phyloP scores from a whole-genome alignment of 352 stramenopile genomes.

The Thalassiosira gravida region DNA sequence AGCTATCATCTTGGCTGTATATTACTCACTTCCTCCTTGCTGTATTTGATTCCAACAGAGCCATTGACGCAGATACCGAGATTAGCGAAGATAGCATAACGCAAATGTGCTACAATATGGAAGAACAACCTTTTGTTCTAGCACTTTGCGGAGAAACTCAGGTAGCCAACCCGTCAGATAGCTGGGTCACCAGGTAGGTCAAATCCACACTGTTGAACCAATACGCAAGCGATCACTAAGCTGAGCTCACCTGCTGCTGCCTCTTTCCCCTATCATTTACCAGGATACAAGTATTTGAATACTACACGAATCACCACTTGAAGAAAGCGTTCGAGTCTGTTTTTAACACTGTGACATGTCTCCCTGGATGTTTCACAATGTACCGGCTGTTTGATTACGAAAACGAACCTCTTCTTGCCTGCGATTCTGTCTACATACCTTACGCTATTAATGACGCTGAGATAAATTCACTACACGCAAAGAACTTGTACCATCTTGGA shows the following conservation, averaged over 20 bases:
- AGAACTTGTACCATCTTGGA: constrained; percentile 75
- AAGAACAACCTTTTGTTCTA: constrained; percentile 65
- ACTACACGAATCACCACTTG: constrained; percentile 69
- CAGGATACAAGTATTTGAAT: constrained; percentile 74
- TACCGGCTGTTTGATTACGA: constrained; percentile 61
- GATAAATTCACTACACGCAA: constrained; percentile 67
- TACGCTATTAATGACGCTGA: constrained; percentile 70
- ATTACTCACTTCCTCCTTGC: no score
- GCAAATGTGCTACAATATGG: constrained; percentile 67
- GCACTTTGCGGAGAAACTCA: constrained; percentile 73
- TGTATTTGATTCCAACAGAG: no score
- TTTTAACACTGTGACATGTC: constrained; percentile 72
- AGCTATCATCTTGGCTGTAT: no score
- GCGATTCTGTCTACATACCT: constrained; percentile 56
- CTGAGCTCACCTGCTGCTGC: no score
- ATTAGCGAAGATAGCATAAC: constrained; percentile 52
- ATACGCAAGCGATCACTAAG: no score
- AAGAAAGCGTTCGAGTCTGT: constrained; percentile 74
- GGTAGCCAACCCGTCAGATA: constrained; percentile 66
- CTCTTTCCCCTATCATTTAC: neutral
- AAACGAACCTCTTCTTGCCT: constrained; percentile 48
- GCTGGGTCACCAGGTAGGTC: constrained; percentile 72
- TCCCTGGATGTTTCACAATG: constrained; percentile 77
- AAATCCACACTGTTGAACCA: no score
- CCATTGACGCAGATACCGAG: constrained; percentile 71